Evolutionary conservation across 257 asterid genomes (phyloP).

Genomic region (Capsicum pubescens): DNA sequence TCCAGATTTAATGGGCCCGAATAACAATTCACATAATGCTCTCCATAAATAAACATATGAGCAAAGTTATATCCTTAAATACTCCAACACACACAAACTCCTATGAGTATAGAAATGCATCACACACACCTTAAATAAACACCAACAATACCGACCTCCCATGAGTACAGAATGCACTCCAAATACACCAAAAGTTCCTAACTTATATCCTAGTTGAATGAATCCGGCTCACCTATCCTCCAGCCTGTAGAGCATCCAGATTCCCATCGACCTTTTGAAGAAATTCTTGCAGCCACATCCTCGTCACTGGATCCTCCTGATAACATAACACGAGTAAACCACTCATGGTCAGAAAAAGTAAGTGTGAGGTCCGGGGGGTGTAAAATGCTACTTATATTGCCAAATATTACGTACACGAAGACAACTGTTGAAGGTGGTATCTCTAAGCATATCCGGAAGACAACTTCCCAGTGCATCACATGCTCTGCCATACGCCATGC

Average conservation of each 20-base stretch:
- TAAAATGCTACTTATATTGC: background rate
- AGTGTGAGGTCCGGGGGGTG: no score
- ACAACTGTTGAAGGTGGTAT: slow-evolving; percentile 43
- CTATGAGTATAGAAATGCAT: no score
- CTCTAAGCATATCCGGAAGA: slow-evolving; percentile 42
- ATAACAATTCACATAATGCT: no score
- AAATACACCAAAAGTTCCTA: background rate
- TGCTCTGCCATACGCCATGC: slow-evolving; percentile 35
- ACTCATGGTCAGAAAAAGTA: background rate
- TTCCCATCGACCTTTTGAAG: slow-evolving; percentile 75
- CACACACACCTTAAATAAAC: no score
- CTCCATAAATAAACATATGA: background rate
- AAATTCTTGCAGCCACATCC: slow-evolving; percentile 86
- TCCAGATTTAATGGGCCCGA: no score
- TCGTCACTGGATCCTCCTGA: slow-evolving; percentile 75
- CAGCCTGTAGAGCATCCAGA: slow-evolving; percentile 65
- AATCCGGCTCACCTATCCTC: slow-evolving; percentile 47
- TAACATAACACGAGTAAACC: background rate
- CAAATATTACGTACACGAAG: slow-evolving; percentile 41
- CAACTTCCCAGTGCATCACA: slow-evolving; percentile 30
- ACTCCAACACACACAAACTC: background rate
- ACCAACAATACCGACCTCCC: no score
- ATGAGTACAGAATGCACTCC: no score
- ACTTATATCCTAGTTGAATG: background rate
- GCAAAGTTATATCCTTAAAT: background rate